phyloP scores from a whole-genome alignment of 495 filamentous ascomycete species.

The Hyaloscypha variabilis region DNA sequence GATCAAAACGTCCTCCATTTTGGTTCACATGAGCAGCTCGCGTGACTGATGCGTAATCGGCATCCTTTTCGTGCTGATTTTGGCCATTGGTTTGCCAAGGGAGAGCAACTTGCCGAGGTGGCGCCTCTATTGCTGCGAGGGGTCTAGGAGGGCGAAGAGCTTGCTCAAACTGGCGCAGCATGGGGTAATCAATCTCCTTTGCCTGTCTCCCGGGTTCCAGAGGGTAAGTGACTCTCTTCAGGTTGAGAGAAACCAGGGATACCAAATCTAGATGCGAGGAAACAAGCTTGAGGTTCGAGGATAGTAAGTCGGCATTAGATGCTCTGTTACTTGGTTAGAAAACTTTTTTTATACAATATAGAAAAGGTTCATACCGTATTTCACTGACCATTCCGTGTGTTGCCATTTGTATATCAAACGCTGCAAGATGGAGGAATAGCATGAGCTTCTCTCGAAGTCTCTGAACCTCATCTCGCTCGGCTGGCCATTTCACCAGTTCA shows the following conservation, averaged over 20 bases:
- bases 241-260: conserved; percentile 1
- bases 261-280: conserved; percentile 18
- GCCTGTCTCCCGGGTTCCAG: conserved; percentile 1
- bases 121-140: conserved; percentile 6
- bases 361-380: neutral
- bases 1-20: conserved; percentile 1
- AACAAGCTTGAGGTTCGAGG: conserved; percentile 21
- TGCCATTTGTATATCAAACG: conserved; percentile 10
- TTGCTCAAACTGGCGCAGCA: conserved; percentile 19
- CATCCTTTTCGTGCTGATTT: neutral
- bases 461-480: conserved; percentile 10
- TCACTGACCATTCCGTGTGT: conserved; percentile 11
- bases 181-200: conserved; percentile 22
- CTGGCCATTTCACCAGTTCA: conserved; percentile 21
- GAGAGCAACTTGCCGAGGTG: neutral
- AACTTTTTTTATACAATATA: neutral
- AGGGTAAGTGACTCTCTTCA: conserved; percentile 22
- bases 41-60: neutral
- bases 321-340: conserved; percentile 2
- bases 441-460: conserved; percentile 17
- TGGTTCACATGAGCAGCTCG: neutral
- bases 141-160: conserved; percentile 13
- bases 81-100: conserved; percentile 1
- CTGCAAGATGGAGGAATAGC: conserved; percentile 16
- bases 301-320: conserved; percentile 2